Base-by-base conservation (phyloP, 2,329 filamentous ascomycete species). In the Didymella sp. region DNA sequence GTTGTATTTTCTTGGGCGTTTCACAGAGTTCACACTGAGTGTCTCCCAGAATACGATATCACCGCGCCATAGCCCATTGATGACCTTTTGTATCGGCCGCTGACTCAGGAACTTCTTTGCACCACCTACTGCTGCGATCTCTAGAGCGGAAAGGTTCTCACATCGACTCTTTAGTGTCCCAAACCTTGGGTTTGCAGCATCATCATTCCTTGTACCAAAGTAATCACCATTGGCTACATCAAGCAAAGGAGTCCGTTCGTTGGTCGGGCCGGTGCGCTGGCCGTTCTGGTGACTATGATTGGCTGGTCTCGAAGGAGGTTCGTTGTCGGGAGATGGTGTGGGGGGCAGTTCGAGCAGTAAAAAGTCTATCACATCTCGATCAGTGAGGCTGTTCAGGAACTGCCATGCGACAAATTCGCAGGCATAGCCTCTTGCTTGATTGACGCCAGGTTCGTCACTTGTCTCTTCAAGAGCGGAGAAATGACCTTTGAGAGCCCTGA, bases 41-140 rank as follows among this genome's bases (percentile, higher is more conserved):
- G 82, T 85, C 58, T 92, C 89, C 92, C 91, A 96, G 73, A 96
- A 95, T 33, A 93, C 85, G 58, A 96, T 92, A 63, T 93, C 88
- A 42, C 92, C 92, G 61, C 70, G 64, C 91, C 92, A 96, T 51
- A 96, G 90, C 45, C 89, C 89, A 42, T 89, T 89, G 60, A 96
- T 86, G 63, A 96, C 89, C 68, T 89, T 90, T 72, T 96, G 92
- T 11, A 96, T 89, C 2, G 90, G 85, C 58, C 84, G 84, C 73
- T 96, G 91, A 69, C 88, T 89, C 31, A 96, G 82, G 65, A 96
- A 96, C 42, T 89, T 89, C 78, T 96, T 96, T 27, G 91, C 90
- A 56, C 90, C 84, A 12, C 89, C 89, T 19, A 96, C 87, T 42
- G 89, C 88, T 24, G 91, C 92, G 68, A 96, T 93, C 72, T 96